Conservation (phyloP, 2,329 filamentous ascomycete species). For the Gaeumannomyces sp. region DNA sequence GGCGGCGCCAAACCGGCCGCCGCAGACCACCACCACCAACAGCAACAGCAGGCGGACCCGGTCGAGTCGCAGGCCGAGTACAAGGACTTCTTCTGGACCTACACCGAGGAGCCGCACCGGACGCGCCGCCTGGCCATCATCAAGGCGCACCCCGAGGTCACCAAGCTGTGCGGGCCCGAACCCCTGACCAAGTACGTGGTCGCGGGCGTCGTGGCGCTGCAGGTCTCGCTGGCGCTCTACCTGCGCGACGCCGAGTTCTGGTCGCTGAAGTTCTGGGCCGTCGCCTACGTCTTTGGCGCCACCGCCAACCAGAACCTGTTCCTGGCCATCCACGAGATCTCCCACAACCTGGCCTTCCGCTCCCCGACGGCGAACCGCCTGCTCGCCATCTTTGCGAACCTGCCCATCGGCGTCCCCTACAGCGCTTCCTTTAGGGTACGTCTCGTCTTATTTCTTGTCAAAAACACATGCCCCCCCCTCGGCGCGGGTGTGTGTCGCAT, state of each 20-base stretch:
- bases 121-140: slow-evolving; percentile 90
- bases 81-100: slow-evolving; percentile 91
- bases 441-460: neutral
- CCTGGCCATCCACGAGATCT: slow-evolving; percentile 97
- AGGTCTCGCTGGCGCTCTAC: slow-evolving; percentile 69
- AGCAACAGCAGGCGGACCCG: slow-evolving; percentile 15
- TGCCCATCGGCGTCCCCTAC: slow-evolving; percentile 93
- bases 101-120: slow-evolving; percentile 94
- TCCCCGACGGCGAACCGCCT: slow-evolving; percentile 74
- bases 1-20: slow-evolving; percentile 2
- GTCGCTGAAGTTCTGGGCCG: slow-evolving; percentile 77
- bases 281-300: slow-evolving; percentile 86
- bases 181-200: slow-evolving; percentile 94
- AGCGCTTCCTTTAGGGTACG: slow-evolving; percentile 86
- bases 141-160: slow-evolving; percentile 96
- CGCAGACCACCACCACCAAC: neutral
- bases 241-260: slow-evolving; percentile 73
- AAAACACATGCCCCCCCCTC: no score
- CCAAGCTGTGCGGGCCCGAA: slow-evolving; percentile 94
- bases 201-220: slow-evolving; percentile 72
- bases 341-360: slow-evolving; percentile 91
- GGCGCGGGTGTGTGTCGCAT: neutral
- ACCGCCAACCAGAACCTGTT: slow-evolving; percentile 98
- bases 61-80: slow-evolving; percentile 30
- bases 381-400: slow-evolving; percentile 86